A percentile compares a stretch with the other conserved stretches of the same genome.
phyloP scores from a whole-genome alignment of 306 rosid species.

The Astragalus glycyphyllos region DNA sequence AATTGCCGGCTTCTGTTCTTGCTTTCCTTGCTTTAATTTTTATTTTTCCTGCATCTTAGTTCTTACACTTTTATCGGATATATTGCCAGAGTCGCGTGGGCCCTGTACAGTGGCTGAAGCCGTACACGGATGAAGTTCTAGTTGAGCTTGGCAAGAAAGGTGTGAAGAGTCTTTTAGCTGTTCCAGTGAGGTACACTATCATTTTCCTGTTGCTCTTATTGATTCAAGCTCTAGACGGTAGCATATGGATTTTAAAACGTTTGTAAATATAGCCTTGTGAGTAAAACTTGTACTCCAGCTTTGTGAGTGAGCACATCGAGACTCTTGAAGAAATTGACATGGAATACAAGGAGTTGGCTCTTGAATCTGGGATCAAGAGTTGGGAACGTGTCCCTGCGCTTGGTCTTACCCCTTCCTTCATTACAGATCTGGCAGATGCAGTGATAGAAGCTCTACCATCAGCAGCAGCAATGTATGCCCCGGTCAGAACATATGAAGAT shows the following conservation, averaged over 20 bases:
- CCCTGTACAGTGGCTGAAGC: conserved; percentile 98
- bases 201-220: conserved; percentile 6
- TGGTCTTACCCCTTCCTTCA: conserved; percentile 82
- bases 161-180: conserved; percentile 89
- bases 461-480: conserved; percentile 67
- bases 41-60: conserved; percentile 1
- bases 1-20: conserved; percentile 1
- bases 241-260: neutral
- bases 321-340: conserved; percentile 98
- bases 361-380: conserved; percentile 88
- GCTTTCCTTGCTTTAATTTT: conserved; percentile 22
- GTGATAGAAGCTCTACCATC: conserved; percentile 93
- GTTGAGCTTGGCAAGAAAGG: conserved; percentile 98
- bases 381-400: conserved; percentile 99
- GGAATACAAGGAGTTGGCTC: conserved; percentile 93
- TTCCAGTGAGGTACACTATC: conserved; percentile 84
- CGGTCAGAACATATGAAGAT: conserved; percentile 51
- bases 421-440: conserved; percentile 89
- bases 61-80: conserved; percentile 41
- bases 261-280: conserved; percentile 16
- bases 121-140: conserved; percentile 94
- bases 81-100: conserved; percentile 93
- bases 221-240: neutral
- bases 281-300: conserved; percentile 57
- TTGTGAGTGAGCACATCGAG: conserved; percentile 98